Conservation (phyloP, 148 eudicot species). For the Vaccinium darrowii region DNA sequence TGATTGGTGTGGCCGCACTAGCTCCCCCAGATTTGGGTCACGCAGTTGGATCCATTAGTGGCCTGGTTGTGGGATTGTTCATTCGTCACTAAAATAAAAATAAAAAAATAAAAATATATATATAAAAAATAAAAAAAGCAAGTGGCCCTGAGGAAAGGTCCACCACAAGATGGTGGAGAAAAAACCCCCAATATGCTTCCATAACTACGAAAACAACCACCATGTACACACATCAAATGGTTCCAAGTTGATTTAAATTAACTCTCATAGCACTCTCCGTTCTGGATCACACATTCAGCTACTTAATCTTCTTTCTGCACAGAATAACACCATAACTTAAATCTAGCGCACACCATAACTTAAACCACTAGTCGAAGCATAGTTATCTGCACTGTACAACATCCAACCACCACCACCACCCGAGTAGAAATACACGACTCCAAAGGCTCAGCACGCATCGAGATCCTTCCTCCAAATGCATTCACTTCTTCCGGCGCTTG, state of each 20-base stretch:
- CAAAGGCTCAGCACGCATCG: not conserved
- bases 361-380: not conserved
- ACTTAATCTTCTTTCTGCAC: slow-evolving; percentile 15
- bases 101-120: too few relatives aligned
- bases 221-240: not conserved
- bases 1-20: too few relatives aligned
- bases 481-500: slow-evolving; percentile 36
- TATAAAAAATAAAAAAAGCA: too few relatives aligned
- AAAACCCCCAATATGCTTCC: not conserved
- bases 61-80: too few relatives aligned
- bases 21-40: too few relatives aligned
- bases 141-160: not conserved
- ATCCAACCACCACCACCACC: not conserved
- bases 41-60: too few relatives aligned
- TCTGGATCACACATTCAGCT: slow-evolving; percentile 5
- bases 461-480: not conserved
- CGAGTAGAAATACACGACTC: not conserved
- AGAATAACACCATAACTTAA: not conserved
- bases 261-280: not conserved
- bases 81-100: too few relatives aligned
- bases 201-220: not conserved
- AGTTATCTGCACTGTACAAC: slow-evolving; percentile 12
- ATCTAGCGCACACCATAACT: slow-evolving; percentile 8
- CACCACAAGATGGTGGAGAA: not conserved
- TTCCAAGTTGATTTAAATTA: not conserved